These are phyloP conservation scores for Rossbeevera mucosa DNA, from an alignment of 768 basidiomycete genomes.

Conservation along the genomic window DNA sequence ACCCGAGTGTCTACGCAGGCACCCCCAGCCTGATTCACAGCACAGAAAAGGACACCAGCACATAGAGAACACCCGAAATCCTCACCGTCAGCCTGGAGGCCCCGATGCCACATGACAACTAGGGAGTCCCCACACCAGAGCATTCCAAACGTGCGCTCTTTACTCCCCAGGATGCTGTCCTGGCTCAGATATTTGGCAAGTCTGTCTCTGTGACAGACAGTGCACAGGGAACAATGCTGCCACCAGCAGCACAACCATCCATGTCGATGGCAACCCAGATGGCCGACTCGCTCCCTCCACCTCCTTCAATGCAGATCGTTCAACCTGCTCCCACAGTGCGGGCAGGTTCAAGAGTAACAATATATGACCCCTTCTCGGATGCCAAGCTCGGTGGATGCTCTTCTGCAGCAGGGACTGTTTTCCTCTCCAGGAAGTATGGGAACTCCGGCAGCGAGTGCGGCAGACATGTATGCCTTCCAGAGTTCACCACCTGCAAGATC, in stretches of 20 bases:
- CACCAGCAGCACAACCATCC: conserved; percentile 8
- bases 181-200: conserved; percentile 40
- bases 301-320: conserved; percentile 4
- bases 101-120: background rate
- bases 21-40: conserved; percentile 17
- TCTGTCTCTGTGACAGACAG: conserved; percentile 5
- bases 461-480: conserved; percentile 54
- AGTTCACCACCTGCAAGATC: conserved; percentile 54
- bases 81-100: conserved; percentile 8
- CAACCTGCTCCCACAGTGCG: background rate
- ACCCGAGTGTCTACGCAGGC: conserved; percentile 21
- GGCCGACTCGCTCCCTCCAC: conserved; percentile 13
- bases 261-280: conserved; percentile 7
- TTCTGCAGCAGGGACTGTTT: too few relatives aligned
- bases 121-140: background rate
- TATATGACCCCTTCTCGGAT: conserved; percentile 35
- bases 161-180: conserved; percentile 61
- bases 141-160: conserved; percentile 10
- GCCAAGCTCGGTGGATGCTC: conserved; percentile 20
- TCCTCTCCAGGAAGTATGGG: conserved; percentile 48
- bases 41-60: conserved; percentile 7
- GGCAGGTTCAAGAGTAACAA: conserved; percentile 10
- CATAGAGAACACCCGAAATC: conserved; percentile 8
- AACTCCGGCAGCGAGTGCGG: conserved; percentile 42
- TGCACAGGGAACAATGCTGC: background rate